Evolutionary conservation across 2,329 filamentous ascomycete genomes (phyloP), one percentile per base, ranked within the genome.

Genomic region (Fusarium sulawesiense): DNA sequence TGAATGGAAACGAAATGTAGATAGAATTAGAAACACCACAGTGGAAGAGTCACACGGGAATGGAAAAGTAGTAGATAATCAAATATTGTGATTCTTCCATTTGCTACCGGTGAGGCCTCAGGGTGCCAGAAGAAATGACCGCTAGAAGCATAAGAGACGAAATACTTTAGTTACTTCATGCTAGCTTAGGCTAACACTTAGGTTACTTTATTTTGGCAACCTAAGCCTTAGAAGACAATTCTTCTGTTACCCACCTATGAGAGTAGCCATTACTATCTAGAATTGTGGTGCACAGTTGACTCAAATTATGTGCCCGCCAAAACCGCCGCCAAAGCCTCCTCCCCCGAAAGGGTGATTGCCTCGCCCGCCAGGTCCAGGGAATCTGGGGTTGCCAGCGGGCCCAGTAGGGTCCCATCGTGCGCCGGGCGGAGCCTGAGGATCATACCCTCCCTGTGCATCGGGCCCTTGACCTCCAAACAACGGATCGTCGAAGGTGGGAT

Each of bases 401-500:
- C 92, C 92, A 23, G 94, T 81, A 4, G 95, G 95, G 83, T 98
- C 96, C 82, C 93, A 98, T 70, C 96, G 86, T n/a, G 94, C 91
- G 2, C 96, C 96, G 3, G 93, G 94, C 7, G 96, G 96, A 29
- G 89, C 91, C 77, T 91, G 91, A 3, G 91, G 89, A 76, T 94
- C 87, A 75, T 78, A 80, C 3, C 70, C 76, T 4, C 66, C 73
- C 8, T 68, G 61, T 9, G 68, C 73, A 0, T 83, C 84, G 16
- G 60, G 53, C 34, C 80, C 79, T 16, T 80, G 82, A 3, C 80
- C 79, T 12, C 83, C 83, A 77, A 97, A 97, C 49, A 98, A 80
- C 9, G 93, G 93, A 76, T 98, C 94, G 74, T 97, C 93, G 78
- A 97, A 96, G 0, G 94, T 97, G 1, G 96, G 96, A 80, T 98